A percentile compares a stretch with the other conserved stretches of the same genome.
These are phyloP conservation scores for Astrothelium macrocarpum DNA, from an alignment of 495 filamentous ascomycete genomes.

Conservation along the genomic window DNA sequence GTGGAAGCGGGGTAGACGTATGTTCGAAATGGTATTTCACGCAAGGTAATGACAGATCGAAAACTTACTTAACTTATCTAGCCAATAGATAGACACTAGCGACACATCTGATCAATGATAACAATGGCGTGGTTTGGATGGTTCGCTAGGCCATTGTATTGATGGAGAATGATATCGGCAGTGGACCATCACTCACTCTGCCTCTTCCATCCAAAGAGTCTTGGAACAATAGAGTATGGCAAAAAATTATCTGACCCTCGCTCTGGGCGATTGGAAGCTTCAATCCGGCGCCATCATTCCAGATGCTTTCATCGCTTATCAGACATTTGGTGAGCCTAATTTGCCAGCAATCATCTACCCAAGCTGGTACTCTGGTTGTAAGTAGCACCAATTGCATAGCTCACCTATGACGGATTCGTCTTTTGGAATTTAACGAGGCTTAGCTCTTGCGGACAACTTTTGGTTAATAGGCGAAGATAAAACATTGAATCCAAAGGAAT, in stretches of 20 bases:
- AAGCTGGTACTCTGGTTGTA: constrained; percentile 58
- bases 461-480: constrained; percentile 58
- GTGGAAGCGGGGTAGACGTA: too few relatives aligned
- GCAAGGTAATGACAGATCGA: too few relatives aligned
- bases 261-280: constrained; percentile 54
- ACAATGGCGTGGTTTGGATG: not conserved
- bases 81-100: too few relatives aligned
- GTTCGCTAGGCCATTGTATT: too few relatives aligned
- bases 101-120: not conserved
- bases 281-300: constrained; percentile 47
- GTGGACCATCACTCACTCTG: not conserved
- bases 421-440: not conserved
- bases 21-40: too few relatives aligned
- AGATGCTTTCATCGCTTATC: constrained; percentile 57
- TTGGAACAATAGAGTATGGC: constrained; percentile 26
- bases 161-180: too few relatives aligned
- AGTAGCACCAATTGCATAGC: not conserved
- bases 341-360: constrained; percentile 62
- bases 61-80: too few relatives aligned
- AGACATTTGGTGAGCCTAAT: constrained; percentile 54
- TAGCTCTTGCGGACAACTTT: constrained; percentile 51
- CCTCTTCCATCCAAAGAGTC: not conserved
- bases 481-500: constrained; percentile 49
- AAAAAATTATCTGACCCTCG: constrained; percentile 41
- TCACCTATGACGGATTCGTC: not conserved